These are phyloP conservation scores for Abelmoschus esculentus DNA, from an alignment of 345 rosid species.

Conservation along the genomic window DNA sequence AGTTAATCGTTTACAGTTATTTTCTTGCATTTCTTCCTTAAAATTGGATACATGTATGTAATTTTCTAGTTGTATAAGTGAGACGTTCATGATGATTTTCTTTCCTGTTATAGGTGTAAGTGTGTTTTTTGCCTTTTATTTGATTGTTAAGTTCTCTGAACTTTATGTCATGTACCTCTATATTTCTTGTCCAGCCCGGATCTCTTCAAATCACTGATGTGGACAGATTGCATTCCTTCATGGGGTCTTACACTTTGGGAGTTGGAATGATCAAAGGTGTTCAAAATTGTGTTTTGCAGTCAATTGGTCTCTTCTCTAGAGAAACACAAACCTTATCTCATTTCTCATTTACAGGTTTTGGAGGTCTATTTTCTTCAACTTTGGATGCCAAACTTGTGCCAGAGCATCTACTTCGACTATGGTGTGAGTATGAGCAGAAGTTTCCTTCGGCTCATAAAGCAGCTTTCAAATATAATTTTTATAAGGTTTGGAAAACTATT, in stretches of 20 bases:
- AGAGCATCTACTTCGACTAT: conserved; percentile 73
- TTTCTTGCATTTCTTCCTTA: background rate
- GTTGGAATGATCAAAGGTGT: conserved; percentile 63
- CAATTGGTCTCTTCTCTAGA: background rate
- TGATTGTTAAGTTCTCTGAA: background rate
- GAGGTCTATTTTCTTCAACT: conserved; percentile 43
- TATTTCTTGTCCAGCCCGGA: conserved; percentile 49
- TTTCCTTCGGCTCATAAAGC: conserved; percentile 31
- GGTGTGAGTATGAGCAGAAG: conserved; percentile 47
- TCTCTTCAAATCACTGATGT: conserved; percentile 38
- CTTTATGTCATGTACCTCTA: background rate
- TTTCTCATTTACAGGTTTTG: conserved; percentile 45
- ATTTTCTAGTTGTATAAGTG: background rate
- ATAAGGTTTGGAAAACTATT: conserved; percentile 53
- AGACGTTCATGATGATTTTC: background rate
- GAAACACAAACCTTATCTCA: background rate
- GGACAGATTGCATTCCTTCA: conserved; percentile 54
- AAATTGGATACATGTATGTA: background rate
- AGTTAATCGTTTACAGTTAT: background rate
- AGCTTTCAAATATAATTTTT: conserved; percentile 58
- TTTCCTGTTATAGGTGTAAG: background rate
- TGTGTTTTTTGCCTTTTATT: background rate
- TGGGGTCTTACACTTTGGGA: conserved; percentile 65
- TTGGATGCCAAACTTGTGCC: conserved; percentile 76
- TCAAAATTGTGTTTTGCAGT: conserved; percentile 4